Conservation (phyloP, 257 asterid genomes). For the Solanum piurae region DNA sequence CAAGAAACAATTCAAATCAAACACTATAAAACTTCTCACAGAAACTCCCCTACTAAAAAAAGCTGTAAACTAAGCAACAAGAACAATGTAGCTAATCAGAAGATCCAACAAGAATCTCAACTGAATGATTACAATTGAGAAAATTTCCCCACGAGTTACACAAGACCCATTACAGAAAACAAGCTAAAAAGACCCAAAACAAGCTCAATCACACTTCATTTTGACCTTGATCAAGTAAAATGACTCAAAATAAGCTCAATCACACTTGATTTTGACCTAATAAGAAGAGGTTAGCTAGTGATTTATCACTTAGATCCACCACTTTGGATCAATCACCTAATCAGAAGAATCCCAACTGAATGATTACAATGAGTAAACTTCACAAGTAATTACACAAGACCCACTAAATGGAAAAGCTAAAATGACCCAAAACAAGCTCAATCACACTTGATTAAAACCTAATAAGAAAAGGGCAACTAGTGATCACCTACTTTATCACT, state of each 20-base stretch:
- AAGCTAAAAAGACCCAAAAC: background rate
- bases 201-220: background rate
- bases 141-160: background rate
- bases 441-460: background rate
- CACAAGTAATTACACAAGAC: background rate
- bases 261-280: background rate
- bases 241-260: background rate
- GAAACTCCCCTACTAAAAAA: background rate
- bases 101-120: background rate
- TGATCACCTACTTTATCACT: constrained; percentile 50
- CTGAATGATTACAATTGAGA: background rate
- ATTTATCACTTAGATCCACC: constrained; percentile 84
- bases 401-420: background rate
- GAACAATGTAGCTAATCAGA: constrained; percentile 1
- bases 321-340: background rate
- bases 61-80: background rate
- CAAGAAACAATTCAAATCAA: background rate
- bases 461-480: background rate
- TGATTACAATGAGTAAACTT: background rate
- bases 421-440: background rate
- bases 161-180: background rate
- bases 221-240: background rate
- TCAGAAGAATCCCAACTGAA: background rate
- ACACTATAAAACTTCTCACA: background rate
- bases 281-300: background rate